Evolutionary conservation across 805 yeast species (phyloP).

Genomic region (Dipodascopsis uninucleata): DNA sequence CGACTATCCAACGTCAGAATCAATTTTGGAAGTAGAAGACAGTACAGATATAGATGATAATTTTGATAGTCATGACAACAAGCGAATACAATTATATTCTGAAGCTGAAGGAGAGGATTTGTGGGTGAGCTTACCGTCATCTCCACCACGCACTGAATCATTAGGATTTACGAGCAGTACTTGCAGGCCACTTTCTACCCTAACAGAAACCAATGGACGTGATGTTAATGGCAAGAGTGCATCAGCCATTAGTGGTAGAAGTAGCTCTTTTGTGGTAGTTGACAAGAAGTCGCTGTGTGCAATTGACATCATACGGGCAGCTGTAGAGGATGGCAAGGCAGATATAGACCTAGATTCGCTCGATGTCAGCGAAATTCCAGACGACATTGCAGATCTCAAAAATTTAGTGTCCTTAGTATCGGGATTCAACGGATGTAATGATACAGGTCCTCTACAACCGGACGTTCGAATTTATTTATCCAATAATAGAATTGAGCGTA

Average conservation of each 20-base stretch:
- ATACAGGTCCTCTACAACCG: constrained; percentile 30
- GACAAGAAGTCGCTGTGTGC: constrained; percentile 16
- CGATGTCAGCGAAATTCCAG: constrained; percentile 35
- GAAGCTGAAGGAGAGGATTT: constrained; percentile 10
- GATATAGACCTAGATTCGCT: constrained; percentile 23
- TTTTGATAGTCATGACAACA: not conserved
- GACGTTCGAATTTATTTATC: constrained; percentile 34
- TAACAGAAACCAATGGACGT: not conserved
- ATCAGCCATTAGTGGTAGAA: constrained; percentile 13
- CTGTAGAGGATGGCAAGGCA: constrained; percentile 26
- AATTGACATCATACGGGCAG: constrained; percentile 16
- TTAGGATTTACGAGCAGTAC: too few species aligned
- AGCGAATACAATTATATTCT: constrained; percentile 9
- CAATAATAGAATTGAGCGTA: constrained; percentile 31
- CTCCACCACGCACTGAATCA: constrained; percentile 27
- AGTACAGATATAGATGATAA: constrained; percentile 12
- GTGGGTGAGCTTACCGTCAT: constrained; percentile 19
- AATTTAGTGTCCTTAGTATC: constrained; percentile 28
- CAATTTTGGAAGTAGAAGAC: constrained; percentile 3
- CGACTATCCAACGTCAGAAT: constrained; percentile 27
- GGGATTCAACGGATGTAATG: constrained; percentile 7
- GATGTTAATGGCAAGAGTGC: constrained; percentile 1
- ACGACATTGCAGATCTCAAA: constrained; percentile 36
- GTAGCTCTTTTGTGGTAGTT: constrained; percentile 7
- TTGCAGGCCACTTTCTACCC: too few species aligned